phyloP scores from a whole-genome alignment of 1,284 basidiomycete species.

The Leucoagaricus sp. region DNA sequence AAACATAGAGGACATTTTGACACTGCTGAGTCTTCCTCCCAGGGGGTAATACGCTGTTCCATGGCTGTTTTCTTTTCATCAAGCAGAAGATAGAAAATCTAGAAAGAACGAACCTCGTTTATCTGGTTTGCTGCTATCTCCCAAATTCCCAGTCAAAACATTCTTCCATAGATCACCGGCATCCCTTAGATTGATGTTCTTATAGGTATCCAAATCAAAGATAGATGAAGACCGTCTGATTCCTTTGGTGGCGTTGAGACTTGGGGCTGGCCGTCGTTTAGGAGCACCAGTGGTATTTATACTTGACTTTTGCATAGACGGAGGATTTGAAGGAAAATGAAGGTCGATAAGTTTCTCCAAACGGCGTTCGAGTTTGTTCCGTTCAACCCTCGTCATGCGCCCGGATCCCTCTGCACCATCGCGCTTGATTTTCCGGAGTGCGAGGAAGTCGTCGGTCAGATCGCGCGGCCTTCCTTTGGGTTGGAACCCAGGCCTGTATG shows the following conservation, averaged over 20 bases:
- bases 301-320: not conserved
- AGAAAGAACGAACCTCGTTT: constrained; percentile 63
- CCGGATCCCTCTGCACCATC: constrained; percentile 46
- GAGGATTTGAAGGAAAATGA: constrained; percentile 62
- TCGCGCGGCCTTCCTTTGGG: constrained; percentile 71
- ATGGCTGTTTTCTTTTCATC: constrained; percentile 48
- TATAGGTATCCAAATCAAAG: constrained; percentile 60
- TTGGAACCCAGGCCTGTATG: constrained; percentile 82
- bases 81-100: not conserved
- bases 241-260: constrained; percentile 14
- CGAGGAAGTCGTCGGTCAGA: constrained; percentile 79
- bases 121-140: constrained; percentile 47
- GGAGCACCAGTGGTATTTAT: not conserved
- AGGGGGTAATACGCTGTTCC: constrained; percentile 93
- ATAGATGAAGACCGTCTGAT: constrained; percentile 57
- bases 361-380: constrained; percentile 77
- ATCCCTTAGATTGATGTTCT: constrained; percentile 49
- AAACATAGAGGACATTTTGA: constrained; percentile 84
- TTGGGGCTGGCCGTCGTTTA: constrained; percentile 15
- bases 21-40: constrained; percentile 84
- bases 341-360: constrained; percentile 85
- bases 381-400: constrained; percentile 59
- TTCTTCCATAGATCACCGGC: constrained; percentile 65
- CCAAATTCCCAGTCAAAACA: constrained; percentile 44
- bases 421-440: constrained; percentile 51